These are phyloP conservation scores for Colletotrichum sp. DNA, from an alignment of 2,329 filamentous ascomycete genomes.

Conservation along the genomic window DNA sequence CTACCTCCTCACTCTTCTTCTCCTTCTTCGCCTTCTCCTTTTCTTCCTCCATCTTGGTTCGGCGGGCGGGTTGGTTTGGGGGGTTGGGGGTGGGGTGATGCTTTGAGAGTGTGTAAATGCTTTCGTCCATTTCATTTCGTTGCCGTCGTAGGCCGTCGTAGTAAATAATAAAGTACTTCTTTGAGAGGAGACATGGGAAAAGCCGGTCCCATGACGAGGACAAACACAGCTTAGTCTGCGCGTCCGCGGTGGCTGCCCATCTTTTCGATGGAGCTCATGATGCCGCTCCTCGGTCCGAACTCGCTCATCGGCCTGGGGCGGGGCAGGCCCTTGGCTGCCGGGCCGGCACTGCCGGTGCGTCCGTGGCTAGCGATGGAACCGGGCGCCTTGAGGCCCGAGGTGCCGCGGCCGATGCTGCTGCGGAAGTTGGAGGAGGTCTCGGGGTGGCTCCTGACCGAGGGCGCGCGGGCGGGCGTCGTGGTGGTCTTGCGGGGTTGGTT, in stretches of 20 bases:
- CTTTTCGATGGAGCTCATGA: constrained; percentile 86
- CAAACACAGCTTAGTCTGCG: constrained; percentile 25
- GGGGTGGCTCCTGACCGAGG: constrained; percentile 26
- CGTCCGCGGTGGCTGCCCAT: constrained; percentile 73
- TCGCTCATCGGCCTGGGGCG: constrained; percentile 51
- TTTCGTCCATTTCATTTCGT: constrained; percentile 18
- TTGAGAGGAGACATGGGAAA: not conserved
- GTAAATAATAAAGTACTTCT: not conserved
- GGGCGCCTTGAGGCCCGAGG: constrained; percentile 66
- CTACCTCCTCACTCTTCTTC: not conserved
- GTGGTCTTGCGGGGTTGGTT: constrained; percentile 23
- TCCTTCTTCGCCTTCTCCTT: not conserved
- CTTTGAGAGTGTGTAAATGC: not conserved
- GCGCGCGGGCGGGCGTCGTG: constrained; percentile 24
- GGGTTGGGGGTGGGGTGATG: not conserved
- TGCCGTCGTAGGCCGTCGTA: not conserved
- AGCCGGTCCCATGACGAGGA: not conserved
- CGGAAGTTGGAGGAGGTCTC: constrained; percentile 50
- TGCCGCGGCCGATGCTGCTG: constrained; percentile 58
- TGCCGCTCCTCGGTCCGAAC: constrained; percentile 64
- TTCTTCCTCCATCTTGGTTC: not conserved
- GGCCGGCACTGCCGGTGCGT: constrained; percentile 45
- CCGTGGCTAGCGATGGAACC: constrained; percentile 53
- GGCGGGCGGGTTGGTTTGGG: not conserved
- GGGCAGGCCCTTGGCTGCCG: constrained; percentile 45